These are phyloP conservation scores for Starmera caribaea DNA, from an alignment of 805 yeast genomes.

Conservation along the genomic window DNA sequence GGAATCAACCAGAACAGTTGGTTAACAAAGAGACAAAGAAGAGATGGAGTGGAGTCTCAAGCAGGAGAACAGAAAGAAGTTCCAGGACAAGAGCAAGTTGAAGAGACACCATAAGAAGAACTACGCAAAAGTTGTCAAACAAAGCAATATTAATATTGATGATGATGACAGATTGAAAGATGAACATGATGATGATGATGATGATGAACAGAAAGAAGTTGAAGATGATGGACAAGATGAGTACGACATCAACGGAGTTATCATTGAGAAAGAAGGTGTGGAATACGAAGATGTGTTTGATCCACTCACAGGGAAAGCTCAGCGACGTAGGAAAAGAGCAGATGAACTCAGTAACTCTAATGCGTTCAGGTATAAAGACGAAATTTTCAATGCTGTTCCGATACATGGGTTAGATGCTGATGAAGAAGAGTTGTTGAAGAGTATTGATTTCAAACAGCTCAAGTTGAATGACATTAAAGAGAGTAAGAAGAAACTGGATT, in stretches of 20 bases:
- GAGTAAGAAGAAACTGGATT: background rate
- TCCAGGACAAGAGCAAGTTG: slow-evolving; percentile 28
- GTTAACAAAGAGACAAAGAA: slow-evolving; percentile 9
- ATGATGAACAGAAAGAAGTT: slow-evolving; percentile 11
- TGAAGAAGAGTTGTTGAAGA: slow-evolving; percentile 7
- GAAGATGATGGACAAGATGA: slow-evolving; percentile 9
- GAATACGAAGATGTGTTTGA: slow-evolving; percentile 4
- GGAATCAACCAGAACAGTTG: slow-evolving; percentile 19
- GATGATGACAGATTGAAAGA: slow-evolving; percentile 4
- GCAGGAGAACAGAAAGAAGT: slow-evolving; percentile 31
- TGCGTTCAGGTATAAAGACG: slow-evolving; percentile 15
- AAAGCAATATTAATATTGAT: slow-evolving; percentile 1
- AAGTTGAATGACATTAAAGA: slow-evolving; percentile 4
- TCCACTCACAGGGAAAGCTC: background rate
- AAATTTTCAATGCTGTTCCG: slow-evolving; percentile 4
- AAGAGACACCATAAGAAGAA: slow-evolving; percentile 29
- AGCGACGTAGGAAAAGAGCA: slow-evolving; percentile 3
- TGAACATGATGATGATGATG: slow-evolving; percentile 6
- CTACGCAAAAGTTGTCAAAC: slow-evolving; percentile 23
- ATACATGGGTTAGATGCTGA: slow-evolving; percentile 10
- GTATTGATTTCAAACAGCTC: slow-evolving; percentile 13
- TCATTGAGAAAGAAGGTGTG: slow-evolving; percentile 1
- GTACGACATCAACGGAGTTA: background rate
- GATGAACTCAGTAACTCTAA: slow-evolving; percentile 11
- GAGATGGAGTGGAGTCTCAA: slow-evolving; percentile 22